Conservation (phyloP, 805 yeast species). For the Candida lessepsii region DNA sequence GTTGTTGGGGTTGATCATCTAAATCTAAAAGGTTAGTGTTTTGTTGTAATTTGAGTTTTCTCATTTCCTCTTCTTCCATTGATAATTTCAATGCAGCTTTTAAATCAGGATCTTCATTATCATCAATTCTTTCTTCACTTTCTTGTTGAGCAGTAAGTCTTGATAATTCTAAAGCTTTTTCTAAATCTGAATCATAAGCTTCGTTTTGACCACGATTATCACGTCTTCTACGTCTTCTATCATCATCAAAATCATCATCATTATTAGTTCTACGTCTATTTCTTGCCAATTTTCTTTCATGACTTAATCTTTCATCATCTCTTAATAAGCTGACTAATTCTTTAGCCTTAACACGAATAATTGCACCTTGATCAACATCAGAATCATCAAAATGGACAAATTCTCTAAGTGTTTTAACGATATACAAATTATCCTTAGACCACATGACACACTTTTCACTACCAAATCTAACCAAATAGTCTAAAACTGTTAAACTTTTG, state of each 20-base stretch:
- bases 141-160: conserved; percentile 83
- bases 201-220: conserved; percentile 7
- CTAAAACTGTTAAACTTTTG: conserved; percentile 85
- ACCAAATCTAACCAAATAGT: conserved; percentile 81
- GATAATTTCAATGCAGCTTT: conserved; percentile 69
- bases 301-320: conserved; percentile 77
- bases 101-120: conserved; percentile 56
- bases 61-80: conserved; percentile 72
- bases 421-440: conserved; percentile 85
- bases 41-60: conserved; percentile 45
- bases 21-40: conserved; percentile 53
- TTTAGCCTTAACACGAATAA: conserved; percentile 83
- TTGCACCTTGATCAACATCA: conserved; percentile 83
- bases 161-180: conserved; percentile 77
- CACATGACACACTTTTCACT: conserved; percentile 86
- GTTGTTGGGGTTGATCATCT: conserved; percentile 35
- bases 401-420: conserved; percentile 87
- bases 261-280: conserved; percentile 11
- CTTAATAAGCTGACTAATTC: conserved; percentile 76
- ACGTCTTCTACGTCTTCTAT: conserved; percentile 20
- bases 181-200: conserved; percentile 72
- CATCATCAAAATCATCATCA: conserved; percentile 30
- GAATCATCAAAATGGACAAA: conserved; percentile 78
- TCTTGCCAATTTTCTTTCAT: conserved; percentile 57
- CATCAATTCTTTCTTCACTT: conserved; percentile 48